Evolutionary conservation across 768 basidiomycete genomes (phyloP), one percentile per base, ranked within the genome.

Genomic region (Porphyrellus cyaneotinctus): DNA sequence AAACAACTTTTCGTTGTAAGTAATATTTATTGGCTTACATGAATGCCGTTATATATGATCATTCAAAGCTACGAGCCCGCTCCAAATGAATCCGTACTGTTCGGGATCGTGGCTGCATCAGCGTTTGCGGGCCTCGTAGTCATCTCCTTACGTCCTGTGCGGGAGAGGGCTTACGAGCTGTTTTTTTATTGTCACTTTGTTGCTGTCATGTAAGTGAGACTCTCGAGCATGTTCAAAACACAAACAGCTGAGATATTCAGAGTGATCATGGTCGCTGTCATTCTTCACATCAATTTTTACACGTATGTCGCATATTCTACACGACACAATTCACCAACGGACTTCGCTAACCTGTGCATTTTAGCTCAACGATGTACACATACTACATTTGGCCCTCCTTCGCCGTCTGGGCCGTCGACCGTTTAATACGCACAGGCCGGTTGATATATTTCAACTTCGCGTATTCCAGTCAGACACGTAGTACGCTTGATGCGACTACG

Each of bases 401-500:
- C 56, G 48, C 78, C 47, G 54, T 84, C 54, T 83, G 81, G 82
- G 79, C 71, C 3, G 53, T 80, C 20, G 82, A 84, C 56, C 74
- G 79, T 37, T 50, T 73, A 28, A 57, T 82, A 42, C 77, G 82
- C 23, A 31, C 71, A 8, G 24, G 71, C 17, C 75, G 80, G 20
- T 60, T 80, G 23, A 51, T 75, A 24, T 52, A 70, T 28, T 73
- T 71, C 68, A 81, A 79, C 58, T 64, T 70, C 52, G 67, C 63
- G 1, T 57, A 74, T 63, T 67, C 63, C 35, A 57, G 52, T 22
- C 58, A 59, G 15, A 56, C 57, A 23, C 47, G 58, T 14, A 35
- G 42, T n/a, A 56, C 54, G 43, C 56, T 73, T 33, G 68, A 73
- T 36, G 74, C 74, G 0, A 64, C 57, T 18, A 67, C 74, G 3